Evolutionary conservation across 1,284 basidiomycete species (phyloP), one percentile per base, ranked within the genome.

Genomic region (Trichosporon inkin): DNA sequence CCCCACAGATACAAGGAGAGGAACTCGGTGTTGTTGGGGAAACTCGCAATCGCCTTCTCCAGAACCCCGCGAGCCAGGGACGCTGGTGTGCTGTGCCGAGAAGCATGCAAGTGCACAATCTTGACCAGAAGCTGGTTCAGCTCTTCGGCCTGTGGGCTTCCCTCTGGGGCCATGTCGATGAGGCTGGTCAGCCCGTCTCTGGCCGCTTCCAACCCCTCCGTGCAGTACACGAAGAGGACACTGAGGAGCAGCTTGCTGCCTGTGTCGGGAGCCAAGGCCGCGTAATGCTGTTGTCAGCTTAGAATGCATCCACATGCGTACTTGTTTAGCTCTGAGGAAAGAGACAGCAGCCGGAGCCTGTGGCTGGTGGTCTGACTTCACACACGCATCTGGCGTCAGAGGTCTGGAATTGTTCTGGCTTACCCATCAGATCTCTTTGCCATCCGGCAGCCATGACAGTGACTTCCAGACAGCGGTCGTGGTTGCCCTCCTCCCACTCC

Each of bases 401-500:
- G 37, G 14, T n/a, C 2, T 7, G 17, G 6, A 10, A 19, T 19
- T 1, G 2, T 6, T 11, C 11, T 10, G 28, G 51, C 65, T 49
- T 38, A 69, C 65, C 54, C 7, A 67, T 32, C 5, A 34, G 10
- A 3, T 53, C 62, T 10, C 55, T 44, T 7, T 63, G 64, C 10
- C 60, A 17, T 1, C 69, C 68, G 2, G 66, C 67, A 13, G 68
- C 70, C 58, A 69, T 64, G 16, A 68, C 51, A 6, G 71, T 35
- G 14, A 73, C 70, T 20, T 69, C 66, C 40, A 73, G 37, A 24
- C 68, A 66, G 20, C 69, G 53, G 3, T 22, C 61, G 24, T 63
- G 62, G 2, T 70, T 61, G 6, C 64, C 69, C 6, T 58, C 41
- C 40, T 70, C 70, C 41, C 20, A 92, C 75, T 95, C 92, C 83